phyloP scores from a whole-genome alignment of 1,284 basidiomycete species.

The Rugosomyces carneus region DNA sequence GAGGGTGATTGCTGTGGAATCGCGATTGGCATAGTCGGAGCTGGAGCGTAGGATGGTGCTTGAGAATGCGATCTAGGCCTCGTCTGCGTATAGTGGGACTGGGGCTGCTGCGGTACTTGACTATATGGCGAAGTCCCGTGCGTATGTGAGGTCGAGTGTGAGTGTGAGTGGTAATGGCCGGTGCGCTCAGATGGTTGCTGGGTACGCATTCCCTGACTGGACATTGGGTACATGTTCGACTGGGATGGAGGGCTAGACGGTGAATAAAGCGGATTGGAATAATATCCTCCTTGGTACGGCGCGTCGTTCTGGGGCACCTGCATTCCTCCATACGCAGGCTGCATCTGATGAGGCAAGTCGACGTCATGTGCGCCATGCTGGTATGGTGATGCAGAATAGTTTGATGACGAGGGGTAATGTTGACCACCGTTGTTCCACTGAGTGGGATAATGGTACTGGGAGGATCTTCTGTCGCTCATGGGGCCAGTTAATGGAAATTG shows the following conservation, averaged over 20 bases:
- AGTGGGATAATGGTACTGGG: slow-evolving; percentile 16
- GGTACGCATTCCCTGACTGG: slow-evolving; percentile 10
- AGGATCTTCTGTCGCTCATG: slow-evolving; percentile 17
- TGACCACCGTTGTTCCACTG: slow-evolving; percentile 12
- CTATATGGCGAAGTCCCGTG: slow-evolving; percentile 15
- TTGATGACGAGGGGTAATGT: slow-evolving; percentile 14
- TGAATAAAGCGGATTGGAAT: slow-evolving; percentile 11
- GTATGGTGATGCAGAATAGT: slow-evolving; percentile 13
- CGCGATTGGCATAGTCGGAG: slow-evolving; percentile 14
- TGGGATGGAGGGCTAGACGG: slow-evolving; percentile 8
- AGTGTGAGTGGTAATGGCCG: slow-evolving; percentile 19
- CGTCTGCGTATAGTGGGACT: slow-evolving; percentile 14
- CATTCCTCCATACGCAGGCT: slow-evolving; percentile 12
- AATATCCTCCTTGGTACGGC: slow-evolving; percentile 14
- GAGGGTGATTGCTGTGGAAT: slow-evolving; percentile 15
- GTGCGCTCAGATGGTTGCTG: slow-evolving; percentile 11
- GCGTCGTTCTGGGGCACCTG: slow-evolving; percentile 8
- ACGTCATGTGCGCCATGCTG: slow-evolving; percentile 12
- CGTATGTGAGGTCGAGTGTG: slow-evolving; percentile 21
- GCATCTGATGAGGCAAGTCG: slow-evolving; percentile 8
- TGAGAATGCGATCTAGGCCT: slow-evolving; percentile 21
- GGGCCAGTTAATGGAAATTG: slow-evolving; percentile 5
- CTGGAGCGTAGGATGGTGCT: slow-evolving; percentile 14
- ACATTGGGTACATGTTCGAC: slow-evolving; percentile 10
- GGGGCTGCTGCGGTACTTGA: slow-evolving; percentile 15